phyloP scores from a whole-genome alignment of 2,329 filamentous ascomycete genomes.

The Nemania sp. region DNA sequence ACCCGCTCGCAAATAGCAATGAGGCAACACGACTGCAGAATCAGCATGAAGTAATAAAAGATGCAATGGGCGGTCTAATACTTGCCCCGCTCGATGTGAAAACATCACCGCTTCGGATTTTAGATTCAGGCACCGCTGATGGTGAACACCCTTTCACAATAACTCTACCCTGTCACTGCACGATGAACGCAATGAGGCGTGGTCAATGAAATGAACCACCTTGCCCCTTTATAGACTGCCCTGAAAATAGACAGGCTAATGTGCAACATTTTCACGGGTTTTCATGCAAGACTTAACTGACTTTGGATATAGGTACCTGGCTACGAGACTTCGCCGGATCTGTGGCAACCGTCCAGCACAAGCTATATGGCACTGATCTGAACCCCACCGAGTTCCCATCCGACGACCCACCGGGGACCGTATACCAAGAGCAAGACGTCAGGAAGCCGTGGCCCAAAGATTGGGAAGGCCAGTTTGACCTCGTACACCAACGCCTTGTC shows the following conservation, averaged over 20 bases:
- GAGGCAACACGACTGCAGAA: conserved; percentile 6
- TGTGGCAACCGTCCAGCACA: neutral
- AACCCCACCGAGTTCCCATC: too few species aligned
- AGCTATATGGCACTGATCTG: neutral
- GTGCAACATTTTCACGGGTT: neutral
- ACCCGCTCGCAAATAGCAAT: conserved; percentile 10
- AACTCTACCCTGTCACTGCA: too few species aligned
- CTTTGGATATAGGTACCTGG: conserved; percentile 11
- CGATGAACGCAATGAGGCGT: too few species aligned
- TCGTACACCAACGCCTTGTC: conserved; percentile 24
- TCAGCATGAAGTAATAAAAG: conserved; percentile 17
- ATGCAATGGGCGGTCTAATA: conserved; percentile 7
- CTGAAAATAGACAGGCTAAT: too few species aligned
- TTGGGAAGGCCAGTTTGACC: conserved; percentile 17
- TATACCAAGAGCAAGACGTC: conserved; percentile 10
- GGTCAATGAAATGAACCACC: too few species aligned
- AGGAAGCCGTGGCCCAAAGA: conserved; percentile 11
- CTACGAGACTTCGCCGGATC: conserved; percentile 4
- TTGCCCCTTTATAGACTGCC: too few species aligned
- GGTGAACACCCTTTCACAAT: too few species aligned
- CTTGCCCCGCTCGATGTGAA: conserved; percentile 6
- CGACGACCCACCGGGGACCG: neutral
- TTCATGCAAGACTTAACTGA: neutral
- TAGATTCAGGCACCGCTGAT: too few species aligned
- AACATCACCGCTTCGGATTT: too few species aligned